Conservation (phyloP, 1,284 basidiomycete genomes). For the Puccinia hordei region DNA sequence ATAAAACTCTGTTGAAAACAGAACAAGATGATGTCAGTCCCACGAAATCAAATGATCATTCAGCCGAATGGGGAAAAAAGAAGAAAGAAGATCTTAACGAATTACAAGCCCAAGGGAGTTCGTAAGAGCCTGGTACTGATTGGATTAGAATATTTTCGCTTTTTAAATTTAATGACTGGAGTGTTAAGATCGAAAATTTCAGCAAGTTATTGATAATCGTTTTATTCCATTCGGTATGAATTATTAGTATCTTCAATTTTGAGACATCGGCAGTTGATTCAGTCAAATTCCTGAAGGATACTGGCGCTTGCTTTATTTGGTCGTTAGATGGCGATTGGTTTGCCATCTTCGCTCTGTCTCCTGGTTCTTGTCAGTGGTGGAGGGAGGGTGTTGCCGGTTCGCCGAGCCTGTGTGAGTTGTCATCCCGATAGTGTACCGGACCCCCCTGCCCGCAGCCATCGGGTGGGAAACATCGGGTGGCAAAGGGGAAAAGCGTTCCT, state of each 20-base stretch:
- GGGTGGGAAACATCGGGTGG: not conserved
- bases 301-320: no score
- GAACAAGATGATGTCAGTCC: not conserved
- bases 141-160: conserved; percentile 34
- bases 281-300: not conserved
- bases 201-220: conserved; percentile 31
- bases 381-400: no score
- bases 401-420: no score
- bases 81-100: conserved; percentile 5
- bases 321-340: not conserved
- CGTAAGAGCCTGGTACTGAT: conserved; percentile 37
- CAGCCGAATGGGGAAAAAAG: not conserved
- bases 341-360: not conserved
- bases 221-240: conserved; percentile 48
- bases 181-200: conserved; percentile 5
- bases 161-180: conserved; percentile 7
- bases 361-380: not conserved
- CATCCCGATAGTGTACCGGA: no score
- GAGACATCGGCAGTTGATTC: not conserved
- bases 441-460: not conserved
- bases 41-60: not conserved
- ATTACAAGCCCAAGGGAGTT: conserved; percentile 46
- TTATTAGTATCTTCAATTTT: conserved; percentile 27
- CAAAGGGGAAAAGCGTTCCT: no score
- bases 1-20: conserved; percentile 22